phyloP scores from a whole-genome alignment of 1,284 basidiomycete genomes.

The Moniliella sp. region DNA sequence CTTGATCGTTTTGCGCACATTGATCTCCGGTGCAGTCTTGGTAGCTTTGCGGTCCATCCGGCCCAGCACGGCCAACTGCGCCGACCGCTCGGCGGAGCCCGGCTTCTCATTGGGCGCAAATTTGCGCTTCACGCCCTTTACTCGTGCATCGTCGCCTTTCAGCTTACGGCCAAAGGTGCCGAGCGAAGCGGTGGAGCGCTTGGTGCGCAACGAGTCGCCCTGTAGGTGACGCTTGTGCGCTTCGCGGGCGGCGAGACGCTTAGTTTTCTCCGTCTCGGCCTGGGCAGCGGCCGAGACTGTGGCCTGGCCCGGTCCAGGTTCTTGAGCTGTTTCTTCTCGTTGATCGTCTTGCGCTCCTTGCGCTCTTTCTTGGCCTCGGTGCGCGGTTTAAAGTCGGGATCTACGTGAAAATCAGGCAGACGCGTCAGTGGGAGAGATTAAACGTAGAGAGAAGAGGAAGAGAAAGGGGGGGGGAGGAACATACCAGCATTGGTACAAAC shows the following conservation, averaged over 20 bases:
- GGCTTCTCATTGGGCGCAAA: constrained; percentile 59
- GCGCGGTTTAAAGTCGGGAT: constrained; percentile 53
- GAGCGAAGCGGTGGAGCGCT: constrained; percentile 71
- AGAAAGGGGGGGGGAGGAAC: constrained; percentile 1
- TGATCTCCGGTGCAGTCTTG: constrained; percentile 29
- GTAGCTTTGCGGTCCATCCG: constrained; percentile 43
- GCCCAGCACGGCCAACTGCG: constrained; percentile 53
- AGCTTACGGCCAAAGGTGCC: constrained; percentile 64
- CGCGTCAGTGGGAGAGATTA: constrained; percentile 3
- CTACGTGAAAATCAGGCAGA: constrained; percentile 35
- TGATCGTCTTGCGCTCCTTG: constrained; percentile 61
- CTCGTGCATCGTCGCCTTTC: constrained; percentile 57
- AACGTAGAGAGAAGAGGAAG: not conserved
- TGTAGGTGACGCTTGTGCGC: constrained; percentile 55
- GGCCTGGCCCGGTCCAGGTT: constrained; percentile 49
- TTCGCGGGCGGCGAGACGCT: constrained; percentile 33
- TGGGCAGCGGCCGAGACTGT: constrained; percentile 3
- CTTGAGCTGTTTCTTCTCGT: constrained; percentile 55
- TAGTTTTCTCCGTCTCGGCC: not conserved
- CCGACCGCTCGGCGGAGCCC: constrained; percentile 47
- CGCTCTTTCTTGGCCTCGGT: constrained; percentile 54
- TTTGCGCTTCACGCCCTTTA: constrained; percentile 65
- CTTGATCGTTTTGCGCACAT: constrained; percentile 11
- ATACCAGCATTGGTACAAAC: constrained; percentile 48
- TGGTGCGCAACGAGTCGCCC: constrained; percentile 53